Base-by-base conservation (phyloP, 1,284 basidiomycete species). In the Ustilago sp. region DNA sequence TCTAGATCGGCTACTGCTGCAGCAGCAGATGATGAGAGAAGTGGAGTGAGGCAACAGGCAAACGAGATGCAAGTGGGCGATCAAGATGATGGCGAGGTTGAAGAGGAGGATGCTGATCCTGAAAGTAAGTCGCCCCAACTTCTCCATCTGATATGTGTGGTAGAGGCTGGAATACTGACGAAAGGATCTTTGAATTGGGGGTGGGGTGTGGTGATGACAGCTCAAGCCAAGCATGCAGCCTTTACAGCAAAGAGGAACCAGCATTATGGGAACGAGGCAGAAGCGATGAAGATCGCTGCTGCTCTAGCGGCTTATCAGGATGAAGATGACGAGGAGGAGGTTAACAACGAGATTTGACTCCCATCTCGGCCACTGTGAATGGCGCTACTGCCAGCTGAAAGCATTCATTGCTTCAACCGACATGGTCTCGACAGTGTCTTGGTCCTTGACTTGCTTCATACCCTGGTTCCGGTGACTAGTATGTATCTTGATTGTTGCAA, bases 191-290 rank as follows among this genome's bases (percentile, higher is more conserved):
- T 28, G 23, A 28, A 28, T 28, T 28, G 23, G 3, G 23, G 23
- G 23, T 28, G 23, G 23, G 23, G 43, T 45, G 1, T 9, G n/a
- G 43, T 45, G n/a, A 45, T 45, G 11, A 45, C 43, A 45, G 43
- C 76, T 3, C 69, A 80, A 68, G 80, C 77, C 57, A 80, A 82
- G 54, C 81, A 83, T 32, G 78, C 79, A 13, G 83, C 74, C 0
- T 86, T 86, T 59, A 76, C 81, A 2, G 74, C 72, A 36, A 86
- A 85, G 68, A 71, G 84, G 28, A 81, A 86, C 59, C 72, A 74
- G 34, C 84, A 85, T 55, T 86, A 86, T 58, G 84, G 84, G 15
- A 83, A 86, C 56, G 84, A 86, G 63, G 84, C 83, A 5, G 75
- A 83, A 43, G 84, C 83, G 32, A 82, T 85, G 68, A 82, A 83